A percentile compares a stretch with the other conserved stretches of the same genome.
phyloP scores from a whole-genome alignment of 345 rosid genomes.

The Isatis tinctoria region DNA sequence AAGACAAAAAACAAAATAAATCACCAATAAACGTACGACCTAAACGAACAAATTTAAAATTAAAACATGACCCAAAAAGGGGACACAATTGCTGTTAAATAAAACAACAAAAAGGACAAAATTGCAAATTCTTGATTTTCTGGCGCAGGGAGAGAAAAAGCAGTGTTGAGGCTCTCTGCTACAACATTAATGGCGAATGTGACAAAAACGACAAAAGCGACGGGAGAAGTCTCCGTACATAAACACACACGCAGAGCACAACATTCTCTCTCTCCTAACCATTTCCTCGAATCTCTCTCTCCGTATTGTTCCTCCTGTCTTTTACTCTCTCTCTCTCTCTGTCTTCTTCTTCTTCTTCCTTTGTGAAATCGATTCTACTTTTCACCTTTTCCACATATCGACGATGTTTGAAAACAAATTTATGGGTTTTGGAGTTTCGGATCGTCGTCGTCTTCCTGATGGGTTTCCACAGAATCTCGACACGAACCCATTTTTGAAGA shows the following conservation, averaged over 20 bases:
- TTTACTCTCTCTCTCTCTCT: neutral
- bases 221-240: neutral
- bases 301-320: neutral
- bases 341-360: neutral
- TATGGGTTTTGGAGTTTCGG: constrained; percentile 26
- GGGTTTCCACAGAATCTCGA: constrained; percentile 19
- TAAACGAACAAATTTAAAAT: no score
- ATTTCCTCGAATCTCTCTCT: neutral
- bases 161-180: neutral
- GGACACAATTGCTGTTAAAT: neutral
- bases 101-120: neutral
- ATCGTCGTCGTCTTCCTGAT: constrained; percentile 20
- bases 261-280: neutral
- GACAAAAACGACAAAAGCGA: constrained; percentile 14
- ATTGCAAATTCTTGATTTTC: neutral
- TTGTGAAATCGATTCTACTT: neutral
- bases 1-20: no score
- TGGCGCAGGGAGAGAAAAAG: neutral
- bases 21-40: no score
- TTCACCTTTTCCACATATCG: neutral
- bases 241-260: neutral
- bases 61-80: neutral
- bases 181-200: constrained; percentile 13
- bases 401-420: constrained; percentile 34
- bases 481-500: constrained; percentile 21